Evolutionary conservation across 331 rosid genomes (phyloP).

Genomic region (Quercus lobata): DNA sequence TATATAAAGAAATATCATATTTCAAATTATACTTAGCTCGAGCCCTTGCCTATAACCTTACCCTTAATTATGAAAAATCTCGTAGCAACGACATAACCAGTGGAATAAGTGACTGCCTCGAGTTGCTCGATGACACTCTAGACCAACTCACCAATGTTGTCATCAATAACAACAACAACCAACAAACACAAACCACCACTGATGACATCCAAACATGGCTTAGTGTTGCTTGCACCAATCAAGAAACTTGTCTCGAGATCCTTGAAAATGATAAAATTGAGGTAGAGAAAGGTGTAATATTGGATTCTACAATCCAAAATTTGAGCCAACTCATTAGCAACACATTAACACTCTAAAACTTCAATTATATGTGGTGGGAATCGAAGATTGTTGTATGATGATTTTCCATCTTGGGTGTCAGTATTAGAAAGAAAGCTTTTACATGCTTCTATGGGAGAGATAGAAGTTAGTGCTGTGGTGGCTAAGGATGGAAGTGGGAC

Average conservation of each 20-base stretch:
- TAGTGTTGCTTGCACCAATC: slow-evolving; percentile 37
- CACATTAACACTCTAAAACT: slow-evolving; percentile 13
- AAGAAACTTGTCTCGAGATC: slow-evolving; percentile 33
- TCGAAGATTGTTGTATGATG: slow-evolving; percentile 11
- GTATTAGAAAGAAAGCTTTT: slow-evolving; percentile 28
- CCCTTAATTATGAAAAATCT: neutral
- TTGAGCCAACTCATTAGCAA: slow-evolving; percentile 18
- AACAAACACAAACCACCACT: no score
- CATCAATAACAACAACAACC: no score
- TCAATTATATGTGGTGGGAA: neutral
- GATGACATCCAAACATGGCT: slow-evolving; percentile 36
- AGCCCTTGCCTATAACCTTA: slow-evolving; percentile 19
- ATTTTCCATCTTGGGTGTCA: slow-evolving; percentile 24
- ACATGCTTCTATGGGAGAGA: slow-evolving; percentile 18
- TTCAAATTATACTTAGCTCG: neutral
- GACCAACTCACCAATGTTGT: slow-evolving; percentile 21
- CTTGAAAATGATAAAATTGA: neutral
- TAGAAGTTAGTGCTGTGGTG: slow-evolving; percentile 30
- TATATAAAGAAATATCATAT: no score
- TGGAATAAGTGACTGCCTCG: slow-evolving; percentile 25
- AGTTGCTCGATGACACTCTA: slow-evolving; percentile 28
- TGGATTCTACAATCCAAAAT: neutral
- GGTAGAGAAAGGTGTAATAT: neutral
- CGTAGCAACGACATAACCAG: neutral
- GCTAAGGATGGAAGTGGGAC: slow-evolving; percentile 42